phyloP scores from a whole-genome alignment of 2,329 filamentous ascomycete genomes.

The Nothophoma quercina region DNA sequence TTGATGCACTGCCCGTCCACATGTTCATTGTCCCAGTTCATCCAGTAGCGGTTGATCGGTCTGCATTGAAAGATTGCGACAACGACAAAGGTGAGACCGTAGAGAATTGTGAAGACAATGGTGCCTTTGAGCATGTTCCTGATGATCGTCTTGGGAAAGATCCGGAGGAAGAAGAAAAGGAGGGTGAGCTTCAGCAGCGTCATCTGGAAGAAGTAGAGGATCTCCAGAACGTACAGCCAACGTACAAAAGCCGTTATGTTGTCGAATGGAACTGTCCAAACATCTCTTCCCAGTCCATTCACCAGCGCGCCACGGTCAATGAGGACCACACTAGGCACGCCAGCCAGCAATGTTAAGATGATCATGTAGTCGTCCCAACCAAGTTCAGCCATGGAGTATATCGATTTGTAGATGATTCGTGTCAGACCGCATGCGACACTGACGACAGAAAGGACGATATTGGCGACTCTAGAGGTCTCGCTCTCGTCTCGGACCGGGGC shows the following conservation, averaged over 20 bases:
- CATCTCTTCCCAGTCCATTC: constrained; percentile 59
- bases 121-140: constrained; percentile 26
- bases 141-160: constrained; percentile 36
- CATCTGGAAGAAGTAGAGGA: constrained; percentile 45
- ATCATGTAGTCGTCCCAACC: constrained; percentile 52
- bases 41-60: constrained; percentile 46
- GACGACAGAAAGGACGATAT: constrained; percentile 45
- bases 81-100: constrained; percentile 30
- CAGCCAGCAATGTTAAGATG: constrained; percentile 27
- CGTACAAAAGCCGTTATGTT: constrained; percentile 55
- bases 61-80: constrained; percentile 42
- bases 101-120: constrained; percentile 35
- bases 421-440: constrained; percentile 46
- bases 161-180: constrained; percentile 38
- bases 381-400: constrained; percentile 43
- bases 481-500: constrained; percentile 49
- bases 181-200: constrained; percentile 38
- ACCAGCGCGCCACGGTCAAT: constrained; percentile 26
- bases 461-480: constrained; percentile 40
- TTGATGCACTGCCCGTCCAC: constrained; percentile 45
- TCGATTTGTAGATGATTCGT: constrained; percentile 49
- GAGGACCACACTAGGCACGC: constrained; percentile 38
- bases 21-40: constrained; percentile 35
- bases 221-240: constrained; percentile 42
- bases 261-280: constrained; percentile 57